phyloP scores from a whole-genome alignment of 352 stramenopile genomes.

The Globisporangium paroecandrum region DNA sequence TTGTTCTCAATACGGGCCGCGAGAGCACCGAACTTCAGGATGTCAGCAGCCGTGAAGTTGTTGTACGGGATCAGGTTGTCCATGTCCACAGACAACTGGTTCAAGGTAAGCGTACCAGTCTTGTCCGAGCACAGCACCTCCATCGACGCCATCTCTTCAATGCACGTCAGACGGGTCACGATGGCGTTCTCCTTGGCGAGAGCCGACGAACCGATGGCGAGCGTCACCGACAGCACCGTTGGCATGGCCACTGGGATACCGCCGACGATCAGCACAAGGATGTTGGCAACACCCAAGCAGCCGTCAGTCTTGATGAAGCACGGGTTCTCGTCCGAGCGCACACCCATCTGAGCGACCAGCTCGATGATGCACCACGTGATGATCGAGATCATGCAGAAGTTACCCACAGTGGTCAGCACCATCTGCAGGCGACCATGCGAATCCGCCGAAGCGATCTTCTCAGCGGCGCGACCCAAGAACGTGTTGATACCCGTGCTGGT shows the following conservation, averaged over 20 bases:
- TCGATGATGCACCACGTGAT: constrained; percentile 85
- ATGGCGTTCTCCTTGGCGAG: constrained; percentile 91
- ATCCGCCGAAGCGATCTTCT: constrained; percentile 71
- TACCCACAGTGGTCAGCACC: constrained; percentile 91
- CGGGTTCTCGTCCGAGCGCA: constrained; percentile 65
- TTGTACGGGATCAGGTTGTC: constrained; percentile 82
- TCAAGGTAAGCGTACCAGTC: constrained; percentile 94
- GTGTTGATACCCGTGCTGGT: constrained; percentile 85
- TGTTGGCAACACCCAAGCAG: constrained; percentile 66
- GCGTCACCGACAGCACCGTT: constrained; percentile 89
- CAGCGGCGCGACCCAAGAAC: constrained; percentile 88
- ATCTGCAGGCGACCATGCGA: constrained; percentile 86
- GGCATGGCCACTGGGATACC: constrained; percentile 93
- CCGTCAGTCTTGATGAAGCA: constrained; percentile 80
- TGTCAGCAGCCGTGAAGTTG: constrained; percentile 50
- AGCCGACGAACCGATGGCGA: constrained; percentile 89
- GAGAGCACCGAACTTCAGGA: constrained; percentile 58
- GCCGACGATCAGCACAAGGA: constrained; percentile 88
- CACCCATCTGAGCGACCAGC: constrained; percentile 82
- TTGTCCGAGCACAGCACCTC: constrained; percentile 94
- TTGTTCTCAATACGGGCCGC: constrained; percentile 72
- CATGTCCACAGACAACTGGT: constrained; percentile 93
- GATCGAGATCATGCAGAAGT: constrained; percentile 88
- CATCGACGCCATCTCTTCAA: constrained; percentile 92
- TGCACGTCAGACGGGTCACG: constrained; percentile 88